Percentiles rank a stretch among this genome's conserved stretches.
Conservation (phyloP, 768 basidiomycete genomes). For the Ramaria sp. region DNA sequence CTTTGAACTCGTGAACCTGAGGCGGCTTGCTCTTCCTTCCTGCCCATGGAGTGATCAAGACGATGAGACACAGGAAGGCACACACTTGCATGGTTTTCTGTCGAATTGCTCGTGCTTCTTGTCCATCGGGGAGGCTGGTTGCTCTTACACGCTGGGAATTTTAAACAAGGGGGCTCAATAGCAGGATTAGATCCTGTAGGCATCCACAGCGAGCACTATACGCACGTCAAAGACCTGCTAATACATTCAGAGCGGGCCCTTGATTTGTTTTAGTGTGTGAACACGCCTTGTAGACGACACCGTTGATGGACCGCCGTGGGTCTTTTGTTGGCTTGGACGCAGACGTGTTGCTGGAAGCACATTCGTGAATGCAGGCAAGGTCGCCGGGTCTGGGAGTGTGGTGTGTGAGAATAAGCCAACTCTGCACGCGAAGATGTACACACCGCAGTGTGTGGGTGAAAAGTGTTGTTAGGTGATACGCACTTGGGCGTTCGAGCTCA, state of each 20-base stretch:
- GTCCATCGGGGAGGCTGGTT: too few relatives aligned
- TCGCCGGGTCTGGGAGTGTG: slow-evolving; percentile 61
- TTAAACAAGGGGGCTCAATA: too few relatives aligned
- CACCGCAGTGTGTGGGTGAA: slow-evolving; percentile 79
- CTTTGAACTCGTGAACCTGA: too few relatives aligned
- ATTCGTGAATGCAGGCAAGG: slow-evolving; percentile 74
- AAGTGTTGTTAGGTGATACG: slow-evolving; percentile 66
- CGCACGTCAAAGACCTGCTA: slow-evolving; percentile 66
- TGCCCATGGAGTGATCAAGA: too few relatives aligned
- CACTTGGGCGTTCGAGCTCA: slow-evolving; percentile 74
- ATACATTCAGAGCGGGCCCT: background rate
- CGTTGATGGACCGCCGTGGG: slow-evolving; percentile 39
- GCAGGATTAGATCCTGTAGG: too few relatives aligned
- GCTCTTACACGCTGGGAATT: too few relatives aligned
- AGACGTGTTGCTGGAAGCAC: slow-evolving; percentile 35
- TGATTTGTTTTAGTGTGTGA: background rate
- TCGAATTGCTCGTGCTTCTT: too few relatives aligned
- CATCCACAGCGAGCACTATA: slow-evolving; percentile 71
- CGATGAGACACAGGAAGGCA: too few relatives aligned
- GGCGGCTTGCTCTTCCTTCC: too few relatives aligned
- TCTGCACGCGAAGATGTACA: slow-evolving; percentile 2
- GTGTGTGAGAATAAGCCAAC: background rate
- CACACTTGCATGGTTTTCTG: too few relatives aligned
- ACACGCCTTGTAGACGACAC: slow-evolving; percentile 76
- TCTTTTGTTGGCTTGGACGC: slow-evolving; percentile 32